Conservation (phyloP, 768 basidiomycete species). For the Dacryopinax primogenitus region DNA sequence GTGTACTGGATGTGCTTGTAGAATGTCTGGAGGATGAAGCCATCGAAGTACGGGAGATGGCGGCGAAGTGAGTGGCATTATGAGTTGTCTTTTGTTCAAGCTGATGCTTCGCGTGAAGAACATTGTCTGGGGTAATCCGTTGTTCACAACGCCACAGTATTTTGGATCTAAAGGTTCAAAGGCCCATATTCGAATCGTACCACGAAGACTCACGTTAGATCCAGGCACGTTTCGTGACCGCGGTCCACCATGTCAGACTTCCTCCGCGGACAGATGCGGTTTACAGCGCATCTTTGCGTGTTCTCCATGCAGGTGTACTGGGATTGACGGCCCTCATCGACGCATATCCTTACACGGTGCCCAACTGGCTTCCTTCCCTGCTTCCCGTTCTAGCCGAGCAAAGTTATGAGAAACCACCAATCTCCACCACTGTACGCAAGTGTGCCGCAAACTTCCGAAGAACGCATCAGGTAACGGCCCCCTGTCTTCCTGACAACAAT, state of each 20-base stretch:
- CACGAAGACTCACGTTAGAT: neutral
- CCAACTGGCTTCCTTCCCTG: conserved; percentile 29
- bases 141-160: conserved; percentile 86
- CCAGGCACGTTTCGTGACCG: conserved; percentile 65
- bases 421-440: conserved; percentile 77
- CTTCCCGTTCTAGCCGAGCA: conserved; percentile 28
- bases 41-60: conserved; percentile 85
- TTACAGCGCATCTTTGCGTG: conserved; percentile 60
- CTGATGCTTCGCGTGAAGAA: conserved; percentile 22
- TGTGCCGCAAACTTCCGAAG: conserved; percentile 69
- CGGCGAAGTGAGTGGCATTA: conserved; percentile 40
- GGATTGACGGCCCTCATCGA: conserved; percentile 40
- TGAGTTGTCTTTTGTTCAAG: neutral
- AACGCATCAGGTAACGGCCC: conserved; percentile 43
- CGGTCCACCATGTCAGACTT: conserved; percentile 47
- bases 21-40: conserved; percentile 81
- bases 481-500: neutral
- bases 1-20: conserved; percentile 69
- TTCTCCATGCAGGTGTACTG: conserved; percentile 57
- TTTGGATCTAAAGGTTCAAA: conserved; percentile 58
- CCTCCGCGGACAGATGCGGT: conserved; percentile 55
- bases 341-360: conserved; percentile 46
- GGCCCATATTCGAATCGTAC: neutral
- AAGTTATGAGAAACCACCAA: conserved; percentile 58
- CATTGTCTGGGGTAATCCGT: conserved; percentile 71